These are phyloP conservation scores for Dactylellina sp. DNA, from an alignment of 2,329 filamentous ascomycete genomes.

Conservation along the genomic window DNA sequence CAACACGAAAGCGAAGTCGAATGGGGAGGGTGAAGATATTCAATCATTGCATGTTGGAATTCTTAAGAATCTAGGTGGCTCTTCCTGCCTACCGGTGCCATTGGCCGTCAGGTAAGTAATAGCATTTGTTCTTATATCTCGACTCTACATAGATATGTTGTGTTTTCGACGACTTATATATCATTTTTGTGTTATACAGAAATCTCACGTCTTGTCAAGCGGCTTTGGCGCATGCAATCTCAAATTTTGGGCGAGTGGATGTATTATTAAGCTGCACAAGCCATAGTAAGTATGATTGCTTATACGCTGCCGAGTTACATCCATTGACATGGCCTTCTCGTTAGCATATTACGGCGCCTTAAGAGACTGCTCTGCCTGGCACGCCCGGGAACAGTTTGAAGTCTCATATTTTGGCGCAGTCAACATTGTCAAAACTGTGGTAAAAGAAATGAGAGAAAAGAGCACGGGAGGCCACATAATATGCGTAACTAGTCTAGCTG, in stretches of 20 bases:
- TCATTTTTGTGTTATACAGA: conserved; percentile 62
- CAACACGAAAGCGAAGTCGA: conserved; percentile 28
- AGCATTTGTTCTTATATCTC: background rate
- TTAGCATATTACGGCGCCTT: conserved; percentile 87
- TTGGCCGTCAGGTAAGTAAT: conserved; percentile 57
- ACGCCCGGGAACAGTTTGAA: conserved; percentile 92
- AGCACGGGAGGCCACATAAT: conserved; percentile 91
- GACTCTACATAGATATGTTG: too few relatives aligned
- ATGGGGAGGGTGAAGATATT: conserved; percentile 63
- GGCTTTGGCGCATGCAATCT: conserved; percentile 85
- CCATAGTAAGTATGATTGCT: conserved; percentile 74
- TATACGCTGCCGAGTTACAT: conserved; percentile 4
- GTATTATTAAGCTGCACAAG: conserved; percentile 90
- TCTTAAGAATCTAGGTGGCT: conserved; percentile 60
- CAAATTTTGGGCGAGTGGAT: conserved; percentile 86
- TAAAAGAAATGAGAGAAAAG: conserved; percentile 78
- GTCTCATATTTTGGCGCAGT: conserved; percentile 94
- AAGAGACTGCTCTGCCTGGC: conserved; percentile 85
- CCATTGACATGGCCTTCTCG: conserved; percentile 40
- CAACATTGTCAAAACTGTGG: conserved; percentile 89
- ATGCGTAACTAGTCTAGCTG: conserved; percentile 87
- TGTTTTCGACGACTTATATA: background rate
- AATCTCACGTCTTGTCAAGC: conserved; percentile 80
- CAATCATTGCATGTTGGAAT: conserved; percentile 71
- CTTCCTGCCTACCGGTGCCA: conserved; percentile 56